Base-by-base conservation (phyloP, 2,329 filamentous ascomycete species). In the Trichophyton verrucosum region DNA sequence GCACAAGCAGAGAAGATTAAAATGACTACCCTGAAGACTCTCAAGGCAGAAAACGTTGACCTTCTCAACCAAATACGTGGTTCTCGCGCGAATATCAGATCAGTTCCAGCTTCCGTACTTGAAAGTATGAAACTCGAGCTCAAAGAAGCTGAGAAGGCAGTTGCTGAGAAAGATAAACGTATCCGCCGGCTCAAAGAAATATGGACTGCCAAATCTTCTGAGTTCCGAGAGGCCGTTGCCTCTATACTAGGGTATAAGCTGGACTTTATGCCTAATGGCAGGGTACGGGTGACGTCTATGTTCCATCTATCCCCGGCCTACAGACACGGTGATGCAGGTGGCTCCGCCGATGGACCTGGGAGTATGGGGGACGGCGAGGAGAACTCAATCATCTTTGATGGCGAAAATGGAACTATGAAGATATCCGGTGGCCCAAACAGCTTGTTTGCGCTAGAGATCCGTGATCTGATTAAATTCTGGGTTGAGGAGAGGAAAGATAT, bases 371-470 rank as follows among this genome's bases (percentile, higher is more conserved):
- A 75, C 33, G 75, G 74, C 3, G 77, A 79, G 63, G 79, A 80
- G 64, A 82, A 84, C 63, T 81, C 77, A 3, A 85, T 85, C 53
- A 84, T 96, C 0, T 96, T 96, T 72, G 91, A 96, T 73, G 91
- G 91, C 58, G 91, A 96, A 76, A 86, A 88, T 61, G 94, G 92
- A 6, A 96, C 91, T 0, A 99, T 99, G 94, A 99, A 99, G 80
- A 88, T 99, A 61, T 89, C 87, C 38, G 94, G 94, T 1, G 94
- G 94, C 0, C 89, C 91, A 1, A 83, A 88, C 70, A 95, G 89
- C 70, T 81, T 84, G 11, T 99, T 99, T 74, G 94, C 91, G 1
- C 77, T 83, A 60, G 86, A 91, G 73, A 96, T 99, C 64, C 82
- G 82, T 65, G 87, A 89, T 69, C 83, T 91, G 72, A 92, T 96